Evolutionary conservation across 371 early-diverging fungal genomes (phyloP).

Genomic region (Caulochytrium protostelioides): DNA sequence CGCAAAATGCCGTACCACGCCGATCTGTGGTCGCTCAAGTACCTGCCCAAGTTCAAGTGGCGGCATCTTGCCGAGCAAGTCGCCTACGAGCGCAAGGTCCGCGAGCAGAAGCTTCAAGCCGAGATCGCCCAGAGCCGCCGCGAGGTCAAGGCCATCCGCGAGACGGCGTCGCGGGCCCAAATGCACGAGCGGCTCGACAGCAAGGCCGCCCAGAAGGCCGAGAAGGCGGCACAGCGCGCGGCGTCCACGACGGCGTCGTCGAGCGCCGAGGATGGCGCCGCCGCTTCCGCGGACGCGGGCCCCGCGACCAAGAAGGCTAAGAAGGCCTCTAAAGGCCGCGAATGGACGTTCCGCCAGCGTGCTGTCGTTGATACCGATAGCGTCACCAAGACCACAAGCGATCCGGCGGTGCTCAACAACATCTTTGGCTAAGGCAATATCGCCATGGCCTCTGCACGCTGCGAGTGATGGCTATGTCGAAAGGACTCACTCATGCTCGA

Average conservation of each 20-base stretch:
- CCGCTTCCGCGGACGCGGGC: neutral
- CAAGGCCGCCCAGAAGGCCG: slow-evolving; percentile 34
- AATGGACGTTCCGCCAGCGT: slow-evolving; percentile 2
- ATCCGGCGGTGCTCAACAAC: slow-evolving; percentile 4
- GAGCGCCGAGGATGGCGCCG: slow-evolving; percentile 8
- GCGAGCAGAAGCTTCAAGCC: slow-evolving; percentile 56
- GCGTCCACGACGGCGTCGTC: neutral
- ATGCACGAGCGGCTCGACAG: slow-evolving; percentile 61
- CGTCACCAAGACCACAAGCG: neutral
- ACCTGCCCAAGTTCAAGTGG: slow-evolving; percentile 92
- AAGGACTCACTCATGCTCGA: no score
- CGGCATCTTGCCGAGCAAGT: slow-evolving; percentile 77
- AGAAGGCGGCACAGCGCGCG: slow-evolving; percentile 9
- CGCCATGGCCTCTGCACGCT: no score
- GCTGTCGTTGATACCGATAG: neutral
- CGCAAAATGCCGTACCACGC: slow-evolving; percentile 61
- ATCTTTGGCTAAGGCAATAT: slow-evolving; percentile 6
- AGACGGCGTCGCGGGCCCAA: slow-evolving; percentile 64
- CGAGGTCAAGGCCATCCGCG: slow-evolving; percentile 62
- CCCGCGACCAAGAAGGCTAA: slow-evolving; percentile 5
- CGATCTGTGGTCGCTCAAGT: slow-evolving; percentile 89
- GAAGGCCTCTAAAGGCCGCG: neutral
- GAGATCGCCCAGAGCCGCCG: slow-evolving; percentile 65
- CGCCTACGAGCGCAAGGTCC: slow-evolving; percentile 39
- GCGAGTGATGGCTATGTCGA: no score